Evolutionary conservation across 345 rosid species (phyloP), one percentile per base, ranked within the genome.

Genomic region (Eutrema heterophyllum): DNA sequence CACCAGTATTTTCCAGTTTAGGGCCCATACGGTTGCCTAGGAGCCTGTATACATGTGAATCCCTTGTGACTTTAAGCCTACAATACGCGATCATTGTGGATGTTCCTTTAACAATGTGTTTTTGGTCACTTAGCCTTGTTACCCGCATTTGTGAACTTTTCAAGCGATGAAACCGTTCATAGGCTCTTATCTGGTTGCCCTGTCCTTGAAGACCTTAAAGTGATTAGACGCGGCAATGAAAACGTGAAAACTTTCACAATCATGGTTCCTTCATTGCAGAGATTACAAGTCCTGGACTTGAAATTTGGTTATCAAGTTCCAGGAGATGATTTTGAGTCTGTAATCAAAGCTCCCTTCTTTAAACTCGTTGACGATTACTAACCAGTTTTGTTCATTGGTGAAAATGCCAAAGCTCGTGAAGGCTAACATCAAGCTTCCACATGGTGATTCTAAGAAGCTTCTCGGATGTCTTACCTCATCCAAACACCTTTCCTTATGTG

Each of bases 231-330:
- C 4, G 14, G 9, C 59, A 1, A 14, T 32, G 39, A 1, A n/a
- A 54, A 30, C 38, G 3, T 54, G 59, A 54, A 7, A n/a, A 54
- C 6, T 5, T 13, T 53, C 33, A 60, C 50, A 49, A n/a, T 71
- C 44, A 6, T n/a, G 4, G 39, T 70, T 35, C 67, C 67, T 35
- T 58, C 74, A n/a, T 48, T 70, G 49, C 12, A 9, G 56, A 49
- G 4, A 4, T 58, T 70, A 46, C 1, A 0, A 11, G 5, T 36
- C 12, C 0, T 3, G 2, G 41, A 48, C 18, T 0, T 1, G 10
- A n/a, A 30, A 4, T 5, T 1, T 38, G 14, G 12, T 27, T 8
- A 9, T 14, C 44, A n/a, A n/a, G 46, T 3, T 35, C 45, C 29
- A 7, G 50, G 60, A 39, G 50, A 15, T 58, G 74, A 36, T 71